Base-by-base conservation (phyloP, 2,329 filamentous ascomycete species). In the Colletotrichum godetiae region DNA sequence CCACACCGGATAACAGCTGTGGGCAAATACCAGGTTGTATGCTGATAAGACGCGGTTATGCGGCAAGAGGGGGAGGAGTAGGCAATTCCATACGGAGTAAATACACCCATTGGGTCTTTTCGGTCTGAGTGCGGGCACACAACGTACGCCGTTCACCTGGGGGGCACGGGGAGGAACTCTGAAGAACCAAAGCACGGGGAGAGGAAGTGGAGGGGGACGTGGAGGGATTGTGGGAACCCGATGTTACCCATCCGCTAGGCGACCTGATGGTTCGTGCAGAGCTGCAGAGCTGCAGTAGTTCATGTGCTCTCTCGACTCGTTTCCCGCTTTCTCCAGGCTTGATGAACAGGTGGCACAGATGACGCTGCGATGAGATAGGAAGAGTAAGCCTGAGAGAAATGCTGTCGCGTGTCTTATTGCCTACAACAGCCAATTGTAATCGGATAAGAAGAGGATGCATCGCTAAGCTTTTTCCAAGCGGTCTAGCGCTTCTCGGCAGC, bases 401-500 rank as follows among this genome's bases (percentile, higher is more conserved):
- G 19, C 15, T 22, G 42, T 49, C 42, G 42, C 42, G 42, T 49
- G 58, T 46, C 35, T 10, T 19, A 8, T 61, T 61, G 4, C 58
- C 22, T 42, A 15, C 27, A 15, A n/a, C 3, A 24, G 58, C 33
- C 22, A 59, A 42, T 27, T 12, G 27, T 19, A 19, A n/a, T 57
- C 29, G 1, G 27, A 33, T 19, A 19, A 33, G 55, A 31, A 19
- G 13, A 57, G 1, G 55, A 19, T 35, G 5, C 31, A 12, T 15
- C 8, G 61, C 61, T 63, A 63, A 63, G 61, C 61, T 53, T 63
- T 49, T 63, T 24, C 42, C 60, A 63, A 53, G 60, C 60, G 13
- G 29, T 63, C 15, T 27, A 53, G 46, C 29, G 42, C 42, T 59
- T 37, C 46, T 63, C n/a, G 60, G 29, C n/a, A 55, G 60, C 27